Base-by-base conservation (phyloP, 2,329 filamentous ascomycete genomes). In the Blumeria graminis region DNA sequence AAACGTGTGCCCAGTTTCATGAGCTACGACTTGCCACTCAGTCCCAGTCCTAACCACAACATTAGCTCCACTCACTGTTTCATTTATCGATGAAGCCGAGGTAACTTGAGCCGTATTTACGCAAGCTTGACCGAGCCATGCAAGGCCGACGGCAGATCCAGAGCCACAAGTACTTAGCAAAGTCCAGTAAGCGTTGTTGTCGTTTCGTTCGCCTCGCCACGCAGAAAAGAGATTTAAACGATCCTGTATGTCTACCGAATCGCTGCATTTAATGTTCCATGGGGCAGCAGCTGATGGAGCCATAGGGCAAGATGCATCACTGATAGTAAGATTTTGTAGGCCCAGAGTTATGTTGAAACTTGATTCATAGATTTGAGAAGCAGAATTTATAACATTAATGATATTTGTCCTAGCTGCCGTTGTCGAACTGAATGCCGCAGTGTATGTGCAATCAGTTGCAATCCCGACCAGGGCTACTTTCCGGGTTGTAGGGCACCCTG, bases 281-380 rank as follows among this genome's bases (percentile, higher is more conserved):
- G 81, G 81, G 0, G 85, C 81, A 4, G 80, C 76, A 1, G 77
- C 65, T 9, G 81, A 74, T 6, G 83, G 71, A 0, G 79, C 76
- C 3, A 78, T 77, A 0, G 90, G 86, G 65, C 92, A 98, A n/a
- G 73, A 72, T 3, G 75, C 69, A 48, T 86, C 79, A 57, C 79
- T 86, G 59, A 95, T 78, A 34, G 87, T 84, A 56, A 98, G 69
- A 65, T 94, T 94, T 62, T 82, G 80, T 58, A 98, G 78, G 46
- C 88, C 92, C 38, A 98, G 78, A 0, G 89, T 90, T 63, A 98
- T 90, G 69, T 95, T 95, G 72, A 98, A 96, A 7, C 85, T 85
- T 62, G 75, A 79, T 68, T 98, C 92, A 65, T 92, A 98, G 9
- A 95, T 71, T 59, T 81, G 78, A 1, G 90, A 95, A 0, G 92